Conservation (phyloP, 2,329 filamentous ascomycete species). For the Colletotrichum brevisporum region DNA sequence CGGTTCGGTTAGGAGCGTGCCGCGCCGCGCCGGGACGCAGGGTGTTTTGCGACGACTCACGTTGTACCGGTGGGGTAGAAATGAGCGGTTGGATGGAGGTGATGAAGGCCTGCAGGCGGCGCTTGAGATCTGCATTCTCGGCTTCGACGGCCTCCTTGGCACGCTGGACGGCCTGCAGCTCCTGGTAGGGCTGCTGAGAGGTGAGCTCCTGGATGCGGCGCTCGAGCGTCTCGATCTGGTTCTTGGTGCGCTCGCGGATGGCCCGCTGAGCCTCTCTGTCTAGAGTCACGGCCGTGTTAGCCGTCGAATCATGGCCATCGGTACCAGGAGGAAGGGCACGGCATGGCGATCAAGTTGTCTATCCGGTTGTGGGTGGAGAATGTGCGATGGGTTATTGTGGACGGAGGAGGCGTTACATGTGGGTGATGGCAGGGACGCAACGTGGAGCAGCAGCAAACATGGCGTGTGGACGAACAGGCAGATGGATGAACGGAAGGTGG, state of each 20-base stretch:
- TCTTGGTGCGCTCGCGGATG: constrained; percentile 85
- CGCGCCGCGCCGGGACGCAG: neutral
- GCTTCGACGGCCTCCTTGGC: constrained; percentile 84
- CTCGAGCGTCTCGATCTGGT: constrained; percentile 83
- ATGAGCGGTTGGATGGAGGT: constrained; percentile 74
- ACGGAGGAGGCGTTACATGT: neutral
- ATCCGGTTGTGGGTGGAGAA: constrained; percentile 3
- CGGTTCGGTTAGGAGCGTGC: constrained; percentile 16
- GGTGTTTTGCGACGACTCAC: constrained; percentile 17
- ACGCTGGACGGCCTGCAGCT: constrained; percentile 81
- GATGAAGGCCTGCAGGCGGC: constrained; percentile 76
- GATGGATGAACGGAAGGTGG: neutral
- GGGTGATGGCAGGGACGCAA: neutral
- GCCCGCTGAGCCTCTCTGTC: constrained; percentile 89
- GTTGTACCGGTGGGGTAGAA: constrained; percentile 44
- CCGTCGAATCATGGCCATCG: neutral
- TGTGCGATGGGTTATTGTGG: neutral
- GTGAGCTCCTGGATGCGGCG: constrained; percentile 81
- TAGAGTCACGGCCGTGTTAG: constrained; percentile 49
- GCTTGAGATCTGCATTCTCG: constrained; percentile 84
- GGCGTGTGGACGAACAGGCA: neutral
- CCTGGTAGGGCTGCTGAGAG: constrained; percentile 85
- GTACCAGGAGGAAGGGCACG: neutral
- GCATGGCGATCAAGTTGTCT: constrained; percentile 1
- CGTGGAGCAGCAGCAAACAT: constrained; percentile 45